These are phyloP conservation scores for Coemansia sp. DNA, from an alignment of 192 early-diverging fungal genomes.

Conservation along the genomic window DNA sequence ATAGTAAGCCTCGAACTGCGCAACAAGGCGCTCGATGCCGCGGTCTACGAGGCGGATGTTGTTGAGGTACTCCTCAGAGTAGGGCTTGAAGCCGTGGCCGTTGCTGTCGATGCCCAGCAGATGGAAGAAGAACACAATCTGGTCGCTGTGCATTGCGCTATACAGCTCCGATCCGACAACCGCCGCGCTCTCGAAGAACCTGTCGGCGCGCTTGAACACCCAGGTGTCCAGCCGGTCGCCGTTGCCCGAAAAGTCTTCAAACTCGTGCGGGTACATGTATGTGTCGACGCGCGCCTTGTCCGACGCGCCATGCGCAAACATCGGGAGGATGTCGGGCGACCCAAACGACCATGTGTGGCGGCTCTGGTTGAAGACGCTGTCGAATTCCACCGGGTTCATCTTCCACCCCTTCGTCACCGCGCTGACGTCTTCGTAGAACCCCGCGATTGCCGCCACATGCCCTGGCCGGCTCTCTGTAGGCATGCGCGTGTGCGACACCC, in stretches of 20 bases:
- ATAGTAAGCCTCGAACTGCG: conserved; percentile 74
- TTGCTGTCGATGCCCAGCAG: conserved; percentile 95
- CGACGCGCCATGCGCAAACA: conserved; percentile 91
- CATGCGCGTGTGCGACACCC: conserved; percentile 86
- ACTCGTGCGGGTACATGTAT: conserved; percentile 85
- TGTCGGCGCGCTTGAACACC: conserved; percentile 85
- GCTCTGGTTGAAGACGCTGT: conserved; percentile 93
- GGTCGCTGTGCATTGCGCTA: conserved; percentile 65
- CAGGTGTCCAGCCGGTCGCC: conserved; percentile 83
- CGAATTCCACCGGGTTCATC: conserved; percentile 96
- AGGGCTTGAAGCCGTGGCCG: conserved; percentile 83
- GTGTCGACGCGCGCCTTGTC: conserved; percentile 77
- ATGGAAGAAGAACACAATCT: conserved; percentile 90
- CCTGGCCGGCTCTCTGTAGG: conserved; percentile 96
- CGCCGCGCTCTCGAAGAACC: conserved; percentile 59
- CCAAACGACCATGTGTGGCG: conserved; percentile 97
- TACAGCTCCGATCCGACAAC: conserved; percentile 45
- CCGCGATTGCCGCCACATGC: conserved; percentile 96
- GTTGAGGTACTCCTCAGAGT: conserved; percentile 80
- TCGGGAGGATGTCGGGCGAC: conserved; percentile 94
- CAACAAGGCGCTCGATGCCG: conserved; percentile 69
- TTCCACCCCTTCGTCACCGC: conserved; percentile 98
- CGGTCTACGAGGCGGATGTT: conserved; percentile 84
- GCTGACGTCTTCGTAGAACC: conserved; percentile 97
- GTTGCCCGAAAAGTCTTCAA: conserved; percentile 89